Evolutionary conservation across 2,329 filamentous ascomycete species (phyloP), one percentile per base, ranked within the genome.

Genomic region (Pseudopyricularia cyperi): DNA sequence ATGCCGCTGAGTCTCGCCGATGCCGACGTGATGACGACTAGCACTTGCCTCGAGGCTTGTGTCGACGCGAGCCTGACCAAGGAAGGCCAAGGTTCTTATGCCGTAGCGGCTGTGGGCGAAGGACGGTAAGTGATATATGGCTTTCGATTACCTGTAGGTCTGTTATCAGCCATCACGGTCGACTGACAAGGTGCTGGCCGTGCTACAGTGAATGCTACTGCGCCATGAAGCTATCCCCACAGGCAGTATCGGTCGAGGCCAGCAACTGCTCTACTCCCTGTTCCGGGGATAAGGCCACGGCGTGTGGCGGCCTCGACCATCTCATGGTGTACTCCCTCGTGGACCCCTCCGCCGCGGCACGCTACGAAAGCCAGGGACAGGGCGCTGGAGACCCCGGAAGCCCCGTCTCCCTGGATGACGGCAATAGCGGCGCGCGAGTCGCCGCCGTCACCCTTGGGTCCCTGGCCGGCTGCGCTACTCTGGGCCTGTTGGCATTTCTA

Each of bases 151-250:
- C n/a, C 7, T 7, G 7, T 22, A 7, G 2, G 14, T 4, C 12
- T n/a, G 22, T 47, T 14, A 28, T 14, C 28, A 15, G 2, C 2
- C 14, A 7, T 17, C 46, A 8, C 28, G n/a, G 11, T 44, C 39
- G 14, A 15, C 34, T 37, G 34, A 24, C 44, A n/a, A 46, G 4
- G 11, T 1, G 5, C 19, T 19, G n/a, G 28, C 9, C 4, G 4
- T n/a, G n/a, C n/a, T 14, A 19, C 17, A 50, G 48, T 17, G 33
- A 50, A 14, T 50, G 48, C 24, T 50, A 50, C 48, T 50, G 48
- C 22, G 34, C 32, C 14, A 26, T 12, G 14, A 50, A 33, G 12
- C 48, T 50, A 14, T 50, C 48, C 22, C 9, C 19, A 11, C 15
- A 26, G 8, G 34, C 34, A 8, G 15, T 9, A 15, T 35, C 14